Evolutionary conservation across 2,329 filamentous ascomycete genomes (phyloP), one percentile per base, ranked within the genome.

Genomic region (Rutstroemia sp.): DNA sequence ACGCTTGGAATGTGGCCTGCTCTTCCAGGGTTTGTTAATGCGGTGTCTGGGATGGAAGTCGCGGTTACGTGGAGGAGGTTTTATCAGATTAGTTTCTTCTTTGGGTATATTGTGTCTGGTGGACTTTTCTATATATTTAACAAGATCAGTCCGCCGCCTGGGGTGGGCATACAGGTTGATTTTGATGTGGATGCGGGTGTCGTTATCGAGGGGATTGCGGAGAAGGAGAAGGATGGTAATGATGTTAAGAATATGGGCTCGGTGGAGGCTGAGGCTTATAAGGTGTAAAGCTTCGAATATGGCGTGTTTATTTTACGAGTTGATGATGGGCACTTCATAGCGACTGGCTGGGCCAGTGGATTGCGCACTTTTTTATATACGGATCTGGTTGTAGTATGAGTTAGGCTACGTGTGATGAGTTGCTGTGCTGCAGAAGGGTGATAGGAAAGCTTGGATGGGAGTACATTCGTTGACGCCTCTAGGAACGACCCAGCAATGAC

Each of bases 71-170:
- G 71, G 61, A 71, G 68, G 4, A 64, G 69, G 19, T 57, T 75
- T 2, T 75, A 74, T 63, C 72, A 75, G 54, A 64, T 75, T n/a
- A 71, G 72, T 0, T 75, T 71, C 58, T 67, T 71, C 3, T 62
- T 74, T 1, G 74, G 74, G 0, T 69, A 75, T 48, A 72, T 46
- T 70, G 70, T 56, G 72, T 74, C 57, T 4, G 40, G 40, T 7
- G 57, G 68, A 1, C 60, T 70, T 2, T 69, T 71, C 49, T 68
- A 61, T 40, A 58, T 47, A 5, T 56, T 73, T 40, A 70, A 70
- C 56, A 66, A 61, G 34, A 42, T 68, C 1, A 70, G 63, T 36
- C 69, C 70, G 16, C 68, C 70, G 7, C 8, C 45, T 5, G 70
- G 70, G 4, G 57, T 69, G 7, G 66, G 67, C 0, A 65, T 44